phyloP scores from a whole-genome alignment of 768 basidiomycete genomes.

The Mycena polygramma region DNA sequence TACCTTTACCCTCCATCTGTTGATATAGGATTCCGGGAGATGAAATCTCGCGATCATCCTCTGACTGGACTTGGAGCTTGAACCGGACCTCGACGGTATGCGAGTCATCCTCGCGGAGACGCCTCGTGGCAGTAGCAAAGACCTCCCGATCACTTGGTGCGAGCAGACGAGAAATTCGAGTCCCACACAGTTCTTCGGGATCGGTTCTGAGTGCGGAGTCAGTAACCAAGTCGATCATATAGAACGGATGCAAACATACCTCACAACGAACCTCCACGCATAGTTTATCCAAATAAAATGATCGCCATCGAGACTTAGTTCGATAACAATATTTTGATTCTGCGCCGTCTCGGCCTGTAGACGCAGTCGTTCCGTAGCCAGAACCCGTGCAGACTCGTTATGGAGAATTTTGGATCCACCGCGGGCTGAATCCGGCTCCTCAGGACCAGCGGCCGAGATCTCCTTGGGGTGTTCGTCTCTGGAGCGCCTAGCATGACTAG shows the following conservation, averaged over 20 bases:
- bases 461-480: constrained; percentile 72
- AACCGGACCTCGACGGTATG: constrained; percentile 95
- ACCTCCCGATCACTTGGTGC: constrained; percentile 84
- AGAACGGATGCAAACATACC: constrained; percentile 63
- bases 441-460: constrained; percentile 51
- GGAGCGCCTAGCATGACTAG: constrained; percentile 65
- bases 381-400: constrained; percentile 83
- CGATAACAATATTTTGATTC: constrained; percentile 96
- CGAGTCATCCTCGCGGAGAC: constrained; percentile 90
- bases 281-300: constrained; percentile 97
- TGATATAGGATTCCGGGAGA: constrained; percentile 72
- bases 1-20: constrained; percentile 97
- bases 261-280: constrained; percentile 93
- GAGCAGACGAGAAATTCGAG: constrained; percentile 85
- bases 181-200: constrained; percentile 81
- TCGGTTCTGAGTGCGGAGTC: constrained; percentile 71
- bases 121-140: constrained; percentile 88
- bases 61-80: constrained; percentile 82
- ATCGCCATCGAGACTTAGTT: constrained; percentile 93
- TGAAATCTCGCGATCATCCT: constrained; percentile 65
- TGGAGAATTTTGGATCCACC: constrained; percentile 64
- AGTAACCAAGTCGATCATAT: constrained; percentile 20
- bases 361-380: constrained; percentile 89
- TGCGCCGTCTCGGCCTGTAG: constrained; percentile 95
- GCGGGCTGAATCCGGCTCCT: constrained; percentile 51